phyloP scores from a whole-genome alignment of 176 grass and related monocot species.

The Oryza glumipatula region DNA sequence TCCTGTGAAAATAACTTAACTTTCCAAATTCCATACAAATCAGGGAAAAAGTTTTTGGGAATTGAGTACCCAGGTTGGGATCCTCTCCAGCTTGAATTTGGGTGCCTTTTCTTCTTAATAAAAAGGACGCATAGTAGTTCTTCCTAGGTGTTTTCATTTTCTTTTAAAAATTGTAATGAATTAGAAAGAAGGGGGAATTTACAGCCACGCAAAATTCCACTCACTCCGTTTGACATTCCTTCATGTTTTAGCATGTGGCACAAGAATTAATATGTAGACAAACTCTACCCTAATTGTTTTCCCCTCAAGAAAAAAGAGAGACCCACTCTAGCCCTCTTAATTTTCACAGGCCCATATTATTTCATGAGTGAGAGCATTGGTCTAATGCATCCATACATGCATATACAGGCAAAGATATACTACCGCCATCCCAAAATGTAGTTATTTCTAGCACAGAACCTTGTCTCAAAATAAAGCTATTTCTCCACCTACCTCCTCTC shows the following conservation, averaged over 20 bases:
- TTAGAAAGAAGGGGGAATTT: not conserved
- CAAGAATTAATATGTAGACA: not conserved
- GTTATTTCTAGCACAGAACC: too few species aligned
- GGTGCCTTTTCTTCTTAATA: not conserved
- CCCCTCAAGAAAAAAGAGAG: not conserved
- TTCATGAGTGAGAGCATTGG: not conserved
- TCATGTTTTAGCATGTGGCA: too few species aligned
- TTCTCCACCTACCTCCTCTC: too few species aligned
- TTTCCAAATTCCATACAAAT: not conserved
- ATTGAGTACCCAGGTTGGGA: not conserved
- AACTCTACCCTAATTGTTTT: not conserved
- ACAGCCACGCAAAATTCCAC: too few species aligned
- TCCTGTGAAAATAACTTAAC: not conserved
- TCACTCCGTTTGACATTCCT: too few species aligned
- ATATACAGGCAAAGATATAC: not conserved
- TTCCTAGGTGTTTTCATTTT: too few species aligned
- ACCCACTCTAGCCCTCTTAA: not conserved
- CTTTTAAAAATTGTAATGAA: not conserved
- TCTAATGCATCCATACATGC: not conserved
- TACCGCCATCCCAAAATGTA: too few species aligned
- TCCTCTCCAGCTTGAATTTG: not conserved
- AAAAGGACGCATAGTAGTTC: too few species aligned
- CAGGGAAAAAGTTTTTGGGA: not conserved
- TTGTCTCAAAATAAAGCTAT: too few species aligned
- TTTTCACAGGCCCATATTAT: not conserved